Evolutionary conservation across 2,329 filamentous ascomycete genomes (phyloP).

Genomic region (Emericellopsis atlantica): DNA sequence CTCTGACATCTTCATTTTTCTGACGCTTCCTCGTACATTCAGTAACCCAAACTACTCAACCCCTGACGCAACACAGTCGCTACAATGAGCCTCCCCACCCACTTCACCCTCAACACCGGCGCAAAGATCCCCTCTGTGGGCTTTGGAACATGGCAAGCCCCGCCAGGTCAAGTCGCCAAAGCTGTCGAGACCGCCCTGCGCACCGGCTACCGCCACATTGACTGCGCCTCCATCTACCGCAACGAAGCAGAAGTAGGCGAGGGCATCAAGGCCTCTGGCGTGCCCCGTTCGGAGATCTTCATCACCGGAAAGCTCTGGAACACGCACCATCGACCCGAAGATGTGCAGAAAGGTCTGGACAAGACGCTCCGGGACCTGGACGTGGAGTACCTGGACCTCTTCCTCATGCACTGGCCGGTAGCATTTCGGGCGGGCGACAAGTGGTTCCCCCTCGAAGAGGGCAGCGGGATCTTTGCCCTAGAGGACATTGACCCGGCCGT

Average conservation of each 20-base stretch:
- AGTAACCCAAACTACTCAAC: no score
- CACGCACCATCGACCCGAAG: conserved; percentile 32
- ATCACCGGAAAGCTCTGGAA: conserved; percentile 53
- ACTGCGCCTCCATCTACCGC: conserved; percentile 28
- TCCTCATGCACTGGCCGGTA: conserved; percentile 31
- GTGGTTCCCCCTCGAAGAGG: conserved; percentile 24
- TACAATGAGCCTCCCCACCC: neutral
- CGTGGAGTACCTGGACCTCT: conserved; percentile 36
- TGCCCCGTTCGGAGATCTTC: conserved; percentile 27
- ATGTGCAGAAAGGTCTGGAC: conserved; percentile 32
- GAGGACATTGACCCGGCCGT: conserved; percentile 35
- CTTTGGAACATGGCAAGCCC: conserved; percentile 70
- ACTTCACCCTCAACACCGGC: conserved; percentile 59
- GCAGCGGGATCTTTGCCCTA: conserved; percentile 51
- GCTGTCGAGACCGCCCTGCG: conserved; percentile 20
- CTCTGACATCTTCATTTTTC: no score
- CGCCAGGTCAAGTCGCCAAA: conserved; percentile 35
- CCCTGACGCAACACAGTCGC: no score
- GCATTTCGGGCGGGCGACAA: conserved; percentile 40
- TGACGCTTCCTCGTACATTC: no score
- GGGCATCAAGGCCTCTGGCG: conserved; percentile 23
- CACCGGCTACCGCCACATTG: conserved; percentile 25
- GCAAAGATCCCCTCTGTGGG: conserved; percentile 67
- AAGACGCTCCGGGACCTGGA: conserved; percentile 32
- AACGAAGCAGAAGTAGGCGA: conserved; percentile 27